Evolutionary conservation across 768 basidiomycete genomes (phyloP), one percentile per base, ranked within the genome.

Genomic region (Leccinum ochraceum): DNA sequence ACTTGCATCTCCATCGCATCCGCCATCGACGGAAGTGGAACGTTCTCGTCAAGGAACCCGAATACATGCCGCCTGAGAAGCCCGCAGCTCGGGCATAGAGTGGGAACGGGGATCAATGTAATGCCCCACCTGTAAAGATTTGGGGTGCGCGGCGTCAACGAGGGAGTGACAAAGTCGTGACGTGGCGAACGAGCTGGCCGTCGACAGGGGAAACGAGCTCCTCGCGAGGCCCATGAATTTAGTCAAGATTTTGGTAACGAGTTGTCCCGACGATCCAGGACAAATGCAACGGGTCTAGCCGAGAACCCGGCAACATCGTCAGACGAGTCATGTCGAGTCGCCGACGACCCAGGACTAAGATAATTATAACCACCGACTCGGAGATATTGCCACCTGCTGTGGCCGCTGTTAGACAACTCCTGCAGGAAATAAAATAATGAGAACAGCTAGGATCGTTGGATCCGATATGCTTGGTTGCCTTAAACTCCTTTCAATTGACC

Each of bases 21-120:
- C 71, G 71, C 71, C 69, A 57, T 65, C 17, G 63, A 69, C 67
- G 71, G 71, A 67, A 34, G 14, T 54, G 57, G 20, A 62, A 48
- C 53, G 37, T 51, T 59, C 20, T 39, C 5, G 46, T 56, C 30
- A 53, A 63, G 64, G 51, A 50, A 60, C 59, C 60, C 60, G 62
- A 63, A 51, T n/a, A 37, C 32, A 30, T 49, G 59, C 16, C 22
- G 24, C 44, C 44, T 20, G 44, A 30, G 63, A 63, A 63, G 59
- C 32, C 59, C 59, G 59, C 53, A 52, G 48, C 49, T 49, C 66
- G 69, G 70, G 56, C 17, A 46, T 70, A 66, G 58, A 60, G 60
- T 37, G 70, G 66, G 28, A 28, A 56, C 26, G 62, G 61, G 61
- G 62, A 61, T 60, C 60, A 54, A 56, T 32, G 30, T 42, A 60